Percentiles rank a stretch among this genome's conserved stretches.
Evolutionary conservation across 2,329 filamentous ascomycete species (phyloP).

Genomic region (Colletotrichum chrysophilum): DNA sequence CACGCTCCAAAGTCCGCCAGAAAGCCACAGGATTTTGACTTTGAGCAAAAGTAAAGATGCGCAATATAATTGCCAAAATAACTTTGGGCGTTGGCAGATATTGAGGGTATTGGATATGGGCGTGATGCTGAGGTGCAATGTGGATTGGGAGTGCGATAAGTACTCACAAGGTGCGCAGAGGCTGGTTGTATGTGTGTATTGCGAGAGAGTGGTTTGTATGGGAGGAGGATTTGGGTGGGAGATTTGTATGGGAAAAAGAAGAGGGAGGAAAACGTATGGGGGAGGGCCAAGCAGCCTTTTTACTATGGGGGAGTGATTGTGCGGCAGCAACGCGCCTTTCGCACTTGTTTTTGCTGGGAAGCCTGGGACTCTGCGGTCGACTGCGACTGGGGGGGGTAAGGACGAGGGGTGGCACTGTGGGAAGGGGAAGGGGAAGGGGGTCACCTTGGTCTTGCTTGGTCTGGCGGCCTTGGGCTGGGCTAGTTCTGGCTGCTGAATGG

Average conservation of each 20-base stretch:
- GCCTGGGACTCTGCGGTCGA: slow-evolving; percentile 11
- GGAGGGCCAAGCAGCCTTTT: slow-evolving; percentile 64
- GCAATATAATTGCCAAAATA: neutral
- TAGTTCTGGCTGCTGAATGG: slow-evolving; percentile 16
- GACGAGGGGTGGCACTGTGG: slow-evolving; percentile 29
- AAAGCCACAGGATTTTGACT: neutral
- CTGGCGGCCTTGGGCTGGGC: neutral
- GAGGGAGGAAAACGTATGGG: slow-evolving; percentile 62
- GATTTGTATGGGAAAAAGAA: slow-evolving; percentile 67
- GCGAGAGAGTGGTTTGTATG: slow-evolving; percentile 54
- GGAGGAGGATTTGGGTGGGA: slow-evolving; percentile 57
- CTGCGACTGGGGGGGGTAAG: slow-evolving; percentile 13
- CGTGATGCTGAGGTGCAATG: slow-evolving; percentile 43
- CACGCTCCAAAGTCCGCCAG: neutral
- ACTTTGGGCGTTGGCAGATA: neutral
- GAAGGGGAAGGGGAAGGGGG: slow-evolving; percentile 14
- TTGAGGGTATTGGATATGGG: neutral
- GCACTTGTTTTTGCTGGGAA: slow-evolving; percentile 30
- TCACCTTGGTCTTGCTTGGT: neutral
- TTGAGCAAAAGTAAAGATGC: neutral
- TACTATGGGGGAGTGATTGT: slow-evolving; percentile 70
- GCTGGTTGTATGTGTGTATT: slow-evolving; percentile 46
- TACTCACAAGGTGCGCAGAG: slow-evolving; percentile 53
- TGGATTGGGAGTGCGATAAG: slow-evolving; percentile 38
- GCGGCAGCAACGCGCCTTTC: slow-evolving; percentile 43